Evolutionary conservation across 2,329 filamentous ascomycete genomes (phyloP), one percentile per base, ranked within the genome.

Genomic region (Lachnellula willkommii): DNA sequence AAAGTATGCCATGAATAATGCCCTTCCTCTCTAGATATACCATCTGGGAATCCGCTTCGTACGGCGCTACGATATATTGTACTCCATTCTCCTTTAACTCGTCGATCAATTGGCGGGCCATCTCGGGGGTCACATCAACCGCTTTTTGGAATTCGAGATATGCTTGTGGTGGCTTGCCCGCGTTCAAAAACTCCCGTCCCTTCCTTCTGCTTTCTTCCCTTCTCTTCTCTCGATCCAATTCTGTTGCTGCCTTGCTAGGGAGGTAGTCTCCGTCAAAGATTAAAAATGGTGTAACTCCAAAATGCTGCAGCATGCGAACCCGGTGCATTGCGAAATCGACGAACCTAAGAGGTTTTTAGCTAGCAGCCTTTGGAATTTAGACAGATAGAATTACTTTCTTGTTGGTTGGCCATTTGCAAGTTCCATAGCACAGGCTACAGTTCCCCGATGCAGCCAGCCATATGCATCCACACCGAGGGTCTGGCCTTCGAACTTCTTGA

Each of bases 231-330:
- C 94, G 82, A 14, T 89, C 86, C 35, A 82, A 80, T 70, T 99
- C 94, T 1, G 93, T 97, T 28, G 80, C 83, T 15, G 90, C 87
- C 73, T 99, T 99, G 77, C 92, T 96, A 35, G 94, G 94, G 24
- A 99, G 80, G 69, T 88, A 91, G 69, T 96, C 94, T 60, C 94
- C 94, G 73, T 99, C 94, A 70, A 99, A 99, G 37, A 99, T 88
- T 54, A 99, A 75, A 71, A 95, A 99, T 0, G 94, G 94, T n/a
- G 80, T 95, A 42, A 97, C 83, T 24, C 92, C 93, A 70, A 95
- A 96, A 73, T 96, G 89, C 60, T 90, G 82, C 56, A 96, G 83
- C 94, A 99, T 97, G 58, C 87, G 87, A 51, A 99, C 91, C 58
- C 92, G 89, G 68, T 89, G 83, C 80, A 99, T 87, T 52, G 88